Conservation (phyloP, 495 filamentous ascomycete species). For the Lindgomyces ingoldianus region DNA sequence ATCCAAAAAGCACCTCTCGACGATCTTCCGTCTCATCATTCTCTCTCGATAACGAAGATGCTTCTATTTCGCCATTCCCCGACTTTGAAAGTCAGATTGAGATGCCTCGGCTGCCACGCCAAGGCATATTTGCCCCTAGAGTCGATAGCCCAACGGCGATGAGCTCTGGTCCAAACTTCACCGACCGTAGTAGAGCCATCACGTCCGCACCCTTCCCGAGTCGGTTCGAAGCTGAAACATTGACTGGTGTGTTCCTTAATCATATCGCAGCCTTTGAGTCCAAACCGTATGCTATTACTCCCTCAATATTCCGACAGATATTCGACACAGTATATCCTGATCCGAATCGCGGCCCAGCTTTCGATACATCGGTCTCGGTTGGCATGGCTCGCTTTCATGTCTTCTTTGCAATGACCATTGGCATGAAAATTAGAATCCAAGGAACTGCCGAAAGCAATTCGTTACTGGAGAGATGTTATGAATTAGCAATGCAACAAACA, state of each 20-base stretch:
- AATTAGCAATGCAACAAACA: slow-evolving; percentile 30
- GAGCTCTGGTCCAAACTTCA: slow-evolving; percentile 12
- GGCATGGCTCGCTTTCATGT: slow-evolving; percentile 32
- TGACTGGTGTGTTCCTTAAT: slow-evolving; percentile 25
- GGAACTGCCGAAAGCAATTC: slow-evolving; percentile 18
- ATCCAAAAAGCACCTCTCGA: slow-evolving; percentile 8
- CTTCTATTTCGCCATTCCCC: background rate
- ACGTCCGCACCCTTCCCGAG: slow-evolving; percentile 23
- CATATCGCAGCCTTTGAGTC: slow-evolving; percentile 19
- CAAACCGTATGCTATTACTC: slow-evolving; percentile 8
- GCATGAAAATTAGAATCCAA: slow-evolving; percentile 29
- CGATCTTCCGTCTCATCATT: slow-evolving; percentile 19
- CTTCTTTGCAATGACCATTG: slow-evolving; percentile 31
- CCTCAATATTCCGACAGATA: slow-evolving; percentile 1
- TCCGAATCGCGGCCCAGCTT: background rate
- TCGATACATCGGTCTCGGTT: slow-evolving; percentile 10
- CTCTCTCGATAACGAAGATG: slow-evolving; percentile 17
- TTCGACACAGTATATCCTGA: slow-evolving; percentile 29
- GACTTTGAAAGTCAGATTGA: slow-evolving; percentile 7
- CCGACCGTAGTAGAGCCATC: slow-evolving; percentile 21
- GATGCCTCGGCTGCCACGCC: slow-evolving; percentile 20
- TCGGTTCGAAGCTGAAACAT: slow-evolving; percentile 29
- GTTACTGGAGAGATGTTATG: slow-evolving; percentile 27
- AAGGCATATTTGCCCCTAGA: slow-evolving; percentile 19
- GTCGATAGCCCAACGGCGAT: slow-evolving; percentile 20